A percentile compares a stretch with the other conserved stretches of the same genome.
Conservation (phyloP, 2,329 filamentous ascomycete species). For the Aspergillus tanneri region DNA sequence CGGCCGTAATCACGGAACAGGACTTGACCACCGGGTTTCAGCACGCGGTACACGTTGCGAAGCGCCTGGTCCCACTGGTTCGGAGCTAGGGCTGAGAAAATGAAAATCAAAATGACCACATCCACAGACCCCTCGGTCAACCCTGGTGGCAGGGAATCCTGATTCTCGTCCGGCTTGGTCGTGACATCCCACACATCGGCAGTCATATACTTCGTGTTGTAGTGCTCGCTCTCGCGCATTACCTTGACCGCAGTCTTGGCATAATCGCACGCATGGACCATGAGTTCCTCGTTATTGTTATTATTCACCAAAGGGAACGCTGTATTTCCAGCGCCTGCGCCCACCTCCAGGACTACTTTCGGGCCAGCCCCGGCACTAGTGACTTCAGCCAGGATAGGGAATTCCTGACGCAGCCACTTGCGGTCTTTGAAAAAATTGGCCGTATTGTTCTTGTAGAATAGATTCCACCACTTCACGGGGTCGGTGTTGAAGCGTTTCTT, state of each 20-base stretch:
- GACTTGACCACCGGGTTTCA: conserved; percentile 91
- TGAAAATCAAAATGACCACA: conserved; percentile 91
- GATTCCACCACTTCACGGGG: conserved; percentile 96
- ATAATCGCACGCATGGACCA: conserved; percentile 92
- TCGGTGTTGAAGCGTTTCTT: conserved; percentile 83
- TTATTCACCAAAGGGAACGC: conserved; percentile 84
- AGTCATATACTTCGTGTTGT: conserved; percentile 69
- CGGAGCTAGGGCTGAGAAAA: conserved; percentile 89
- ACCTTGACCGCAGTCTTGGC: conserved; percentile 93
- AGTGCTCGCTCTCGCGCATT: conserved; percentile 77
- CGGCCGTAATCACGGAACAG: conserved; percentile 96
- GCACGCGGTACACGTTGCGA: conserved; percentile 72
- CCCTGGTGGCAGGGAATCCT: conserved; percentile 65
- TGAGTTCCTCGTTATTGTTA: conserved; percentile 79
- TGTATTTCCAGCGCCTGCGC: conserved; percentile 93
- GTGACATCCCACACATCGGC: conserved; percentile 96
- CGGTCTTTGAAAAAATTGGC: conserved; percentile 98
- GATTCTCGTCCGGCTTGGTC: conserved; percentile 53
- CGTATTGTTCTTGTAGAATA: conserved; percentile 97
- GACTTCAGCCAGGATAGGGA: conserved; percentile 78
- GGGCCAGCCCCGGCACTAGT: conserved; percentile 68
- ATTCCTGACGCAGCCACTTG: conserved; percentile 96
- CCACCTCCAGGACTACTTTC: conserved; percentile 78
- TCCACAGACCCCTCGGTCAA: conserved; percentile 79
- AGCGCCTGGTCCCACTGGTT: conserved; percentile 81